These are phyloP conservation scores for Aspergillus sp. DNA, from an alignment of 2,329 filamentous ascomycete species.

Conservation along the genomic window DNA sequence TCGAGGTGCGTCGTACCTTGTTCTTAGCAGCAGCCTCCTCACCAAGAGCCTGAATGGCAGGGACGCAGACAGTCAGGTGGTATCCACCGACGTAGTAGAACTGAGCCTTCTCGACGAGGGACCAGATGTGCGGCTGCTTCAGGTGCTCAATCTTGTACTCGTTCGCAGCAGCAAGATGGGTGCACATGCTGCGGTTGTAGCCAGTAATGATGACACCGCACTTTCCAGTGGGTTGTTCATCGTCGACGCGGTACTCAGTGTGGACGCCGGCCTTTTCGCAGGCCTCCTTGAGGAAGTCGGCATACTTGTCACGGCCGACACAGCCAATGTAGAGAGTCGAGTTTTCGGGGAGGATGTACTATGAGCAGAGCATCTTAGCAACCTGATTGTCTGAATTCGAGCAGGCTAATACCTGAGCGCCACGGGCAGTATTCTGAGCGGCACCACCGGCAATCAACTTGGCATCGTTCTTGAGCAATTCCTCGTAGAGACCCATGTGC, in stretches of 20 bases:
- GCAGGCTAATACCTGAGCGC: slow-evolving; percentile 67
- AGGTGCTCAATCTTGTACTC: slow-evolving; percentile 95
- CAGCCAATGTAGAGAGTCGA: slow-evolving; percentile 93
- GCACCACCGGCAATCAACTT: slow-evolving; percentile 96
- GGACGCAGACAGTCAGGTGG: slow-evolving; percentile 94
- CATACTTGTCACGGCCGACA: slow-evolving; percentile 94
- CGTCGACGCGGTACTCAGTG: slow-evolving; percentile 93
- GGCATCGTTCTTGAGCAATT: slow-evolving; percentile 81
- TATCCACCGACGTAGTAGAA: slow-evolving; percentile 94
- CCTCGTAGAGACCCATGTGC: slow-evolving; percentile 88
- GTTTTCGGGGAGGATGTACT: slow-evolving; percentile 89
- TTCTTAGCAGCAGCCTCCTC: slow-evolving; percentile 86
- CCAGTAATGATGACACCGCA: slow-evolving; percentile 97
- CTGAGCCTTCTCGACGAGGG: slow-evolving; percentile 83
- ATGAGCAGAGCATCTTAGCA: slow-evolving; percentile 21
- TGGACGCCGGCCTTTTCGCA: slow-evolving; percentile 86
- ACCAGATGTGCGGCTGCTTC: slow-evolving; percentile 89
- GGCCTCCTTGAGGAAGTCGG: slow-evolving; percentile 82
- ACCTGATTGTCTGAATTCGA: background rate
- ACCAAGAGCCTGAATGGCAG: slow-evolving; percentile 85
- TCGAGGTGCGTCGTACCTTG: slow-evolving; percentile 62
- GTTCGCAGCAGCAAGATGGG: slow-evolving; percentile 94
- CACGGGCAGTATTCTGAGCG: slow-evolving; percentile 95
- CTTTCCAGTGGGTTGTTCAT: slow-evolving; percentile 81
- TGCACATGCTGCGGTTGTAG: slow-evolving; percentile 92